Evolutionary conservation across 2,329 filamentous ascomycete genomes (phyloP), one percentile per base, ranked within the genome.

Genomic region (Sordariomycetes sp.): DNA sequence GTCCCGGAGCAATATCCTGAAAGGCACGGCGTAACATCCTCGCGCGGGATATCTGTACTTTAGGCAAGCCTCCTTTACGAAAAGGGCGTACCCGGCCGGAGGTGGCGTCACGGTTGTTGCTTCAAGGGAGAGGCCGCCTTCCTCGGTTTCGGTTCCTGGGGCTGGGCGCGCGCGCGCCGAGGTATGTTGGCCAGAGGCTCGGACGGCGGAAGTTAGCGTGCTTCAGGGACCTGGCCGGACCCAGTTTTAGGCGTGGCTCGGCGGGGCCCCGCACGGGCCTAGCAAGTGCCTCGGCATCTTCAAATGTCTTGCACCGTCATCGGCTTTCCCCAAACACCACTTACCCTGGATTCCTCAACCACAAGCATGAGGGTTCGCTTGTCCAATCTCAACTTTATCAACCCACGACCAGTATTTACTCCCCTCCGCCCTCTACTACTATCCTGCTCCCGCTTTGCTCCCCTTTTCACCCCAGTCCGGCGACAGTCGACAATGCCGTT

Each of bases 401-500:
- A 50, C 11, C 11, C 46, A 22, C 46, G 20, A 24, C n/a, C 46
- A 32, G 8, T 32, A 32, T 50, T 24, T 3, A 12, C 7, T 50
- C 6, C 20, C 22, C 46, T 12, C 10, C 22, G 5, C 22, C n/a
- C 12, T 14, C n/a, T 14, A 6, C 46, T 50, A 11, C 46, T 6
- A 50, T 25, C 34, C 28, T 54, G 32, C 12, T 20, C 18, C 37
- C 20, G 20, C 32, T 40, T 25, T 22, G 32, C 20, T 34, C 35
- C 25, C 22, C 6, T 55, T 43, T 37, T 22, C 35, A 46, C 54
- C 22, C 25, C 35, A 32, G 37, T 34, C n/a, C 37, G 34, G 10
- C 53, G 16, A n/a, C 20, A 22, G 32, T 53, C 60, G 64, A 73
- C 62, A 59, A 83, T 83, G 80, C 78, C 81, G 65, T 77, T 82